Conservation (phyloP, 2,329 filamentous ascomycete genomes). For the Capronia epimyces region DNA sequence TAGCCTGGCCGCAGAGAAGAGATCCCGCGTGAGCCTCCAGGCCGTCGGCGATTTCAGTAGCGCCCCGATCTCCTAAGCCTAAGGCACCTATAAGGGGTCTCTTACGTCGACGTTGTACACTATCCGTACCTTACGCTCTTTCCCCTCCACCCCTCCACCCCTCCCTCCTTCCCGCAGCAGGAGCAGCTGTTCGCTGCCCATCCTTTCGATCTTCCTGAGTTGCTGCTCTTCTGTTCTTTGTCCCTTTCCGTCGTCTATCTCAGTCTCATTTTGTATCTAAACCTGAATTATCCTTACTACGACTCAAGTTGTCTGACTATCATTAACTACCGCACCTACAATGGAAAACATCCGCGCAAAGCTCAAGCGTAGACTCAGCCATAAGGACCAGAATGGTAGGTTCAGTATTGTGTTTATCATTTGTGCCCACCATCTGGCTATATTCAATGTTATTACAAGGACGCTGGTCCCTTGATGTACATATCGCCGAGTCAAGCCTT, state of each 20-base stretch:
- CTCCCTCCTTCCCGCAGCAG: not conserved
- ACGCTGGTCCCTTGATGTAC: not conserved
- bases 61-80: too few species aligned
- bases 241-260: not conserved
- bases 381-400: slow-evolving; percentile 27
- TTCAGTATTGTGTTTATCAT: not conserved
- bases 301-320: not conserved
- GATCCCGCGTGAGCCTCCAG: too few species aligned
- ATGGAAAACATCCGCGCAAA: slow-evolving; percentile 26
- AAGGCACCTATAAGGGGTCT: too few species aligned
- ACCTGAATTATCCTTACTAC: not conserved
- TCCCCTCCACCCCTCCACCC: not conserved
- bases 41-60: too few species aligned
- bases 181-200: not conserved
- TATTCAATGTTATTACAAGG: not conserved
- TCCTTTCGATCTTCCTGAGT: not conserved
- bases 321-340: not conserved
- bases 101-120: too few species aligned
- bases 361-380: slow-evolving; percentile 27
- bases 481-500: not conserved
- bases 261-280: not conserved
- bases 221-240: not conserved
- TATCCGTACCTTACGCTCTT: too few species aligned
- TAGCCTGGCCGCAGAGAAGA: too few species aligned
- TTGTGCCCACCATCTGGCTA: not conserved